Evolutionary conservation across 306 rosid species (phyloP).

Genomic region (Nissolia schottii): DNA sequence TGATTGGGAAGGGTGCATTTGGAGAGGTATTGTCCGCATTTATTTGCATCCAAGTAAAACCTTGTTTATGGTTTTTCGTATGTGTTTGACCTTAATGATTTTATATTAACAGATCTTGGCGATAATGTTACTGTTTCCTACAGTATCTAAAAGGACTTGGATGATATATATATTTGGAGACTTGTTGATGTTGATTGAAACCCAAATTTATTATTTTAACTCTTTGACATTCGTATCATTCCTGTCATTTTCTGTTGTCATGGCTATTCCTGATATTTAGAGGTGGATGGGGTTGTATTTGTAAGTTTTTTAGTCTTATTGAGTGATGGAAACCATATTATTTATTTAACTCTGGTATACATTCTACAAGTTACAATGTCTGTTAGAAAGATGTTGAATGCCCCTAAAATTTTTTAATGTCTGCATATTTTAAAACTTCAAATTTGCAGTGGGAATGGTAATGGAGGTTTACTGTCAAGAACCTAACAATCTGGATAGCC

Average conservation of each 20-base stretch:
- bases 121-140: neutral
- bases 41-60: neutral
- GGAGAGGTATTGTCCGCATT: constrained; percentile 66
- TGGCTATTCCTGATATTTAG: neutral
- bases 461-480: neutral
- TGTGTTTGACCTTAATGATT: neutral
- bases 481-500: neutral
- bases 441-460: neutral
- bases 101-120: neutral
- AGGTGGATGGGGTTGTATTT: neutral
- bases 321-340: neutral
- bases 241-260: neutral
- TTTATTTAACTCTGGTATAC: constrained; percentile 1
- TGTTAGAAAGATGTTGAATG: neutral
- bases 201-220: neutral
- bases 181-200: constrained; percentile 4
- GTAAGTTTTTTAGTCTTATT: neutral
- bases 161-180: constrained; percentile 1
- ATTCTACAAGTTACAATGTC: neutral
- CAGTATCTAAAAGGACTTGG: constrained; percentile 6
- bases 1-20: constrained; percentile 90
- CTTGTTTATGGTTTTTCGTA: neutral
- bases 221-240: neutral
- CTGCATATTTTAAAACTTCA: neutral
- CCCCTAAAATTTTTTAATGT: neutral